A percentile compares a stretch with the other conserved stretches of the same genome.
phyloP scores from a whole-genome alignment of 805 yeast species.

The Saturnispora sekii region DNA sequence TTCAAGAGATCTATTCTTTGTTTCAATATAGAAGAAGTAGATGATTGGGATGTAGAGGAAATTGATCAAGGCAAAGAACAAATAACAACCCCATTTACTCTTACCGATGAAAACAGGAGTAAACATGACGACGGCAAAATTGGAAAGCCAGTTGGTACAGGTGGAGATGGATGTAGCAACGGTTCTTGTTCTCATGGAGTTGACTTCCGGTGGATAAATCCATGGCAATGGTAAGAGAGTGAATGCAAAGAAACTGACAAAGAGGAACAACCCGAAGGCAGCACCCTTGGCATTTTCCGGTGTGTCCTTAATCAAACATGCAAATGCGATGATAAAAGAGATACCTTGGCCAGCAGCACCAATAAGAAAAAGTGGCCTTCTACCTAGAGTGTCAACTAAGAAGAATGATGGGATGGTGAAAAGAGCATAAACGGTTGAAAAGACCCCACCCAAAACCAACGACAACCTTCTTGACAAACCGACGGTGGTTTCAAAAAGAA shows the following conservation, averaged over 20 bases:
- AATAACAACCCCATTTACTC: slow-evolving; percentile 55
- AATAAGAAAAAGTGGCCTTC: slow-evolving; percentile 41
- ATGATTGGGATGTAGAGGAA: slow-evolving; percentile 51
- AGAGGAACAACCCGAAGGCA: slow-evolving; percentile 55
- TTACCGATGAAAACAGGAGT: slow-evolving; percentile 47
- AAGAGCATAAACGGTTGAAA: slow-evolving; percentile 51
- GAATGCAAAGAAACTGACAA: slow-evolving; percentile 46
- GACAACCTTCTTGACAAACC: slow-evolving; percentile 42
- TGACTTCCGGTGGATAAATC: slow-evolving; percentile 62
- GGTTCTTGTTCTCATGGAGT: slow-evolving; percentile 60
- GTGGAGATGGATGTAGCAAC: slow-evolving; percentile 55
- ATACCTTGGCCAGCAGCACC: slow-evolving; percentile 44
- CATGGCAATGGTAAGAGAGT: slow-evolving; percentile 38
- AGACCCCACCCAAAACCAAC: slow-evolving; percentile 56
- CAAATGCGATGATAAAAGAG: slow-evolving; percentile 41
- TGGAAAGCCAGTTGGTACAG: slow-evolving; percentile 60
- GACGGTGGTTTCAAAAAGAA: slow-evolving; percentile 42
- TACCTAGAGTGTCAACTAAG: slow-evolving; percentile 54
- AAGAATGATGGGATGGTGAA: slow-evolving; percentile 54
- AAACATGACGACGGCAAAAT: slow-evolving; percentile 60
- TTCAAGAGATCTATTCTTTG: slow-evolving; percentile 66
- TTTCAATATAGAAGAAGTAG: slow-evolving; percentile 66
- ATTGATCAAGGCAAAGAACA: slow-evolving; percentile 60
- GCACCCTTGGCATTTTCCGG: slow-evolving; percentile 48
- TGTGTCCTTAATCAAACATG: slow-evolving; percentile 33